phyloP scores from a whole-genome alignment of 768 basidiomycete genomes.

The Goffeauzyma gilvescens region DNA sequence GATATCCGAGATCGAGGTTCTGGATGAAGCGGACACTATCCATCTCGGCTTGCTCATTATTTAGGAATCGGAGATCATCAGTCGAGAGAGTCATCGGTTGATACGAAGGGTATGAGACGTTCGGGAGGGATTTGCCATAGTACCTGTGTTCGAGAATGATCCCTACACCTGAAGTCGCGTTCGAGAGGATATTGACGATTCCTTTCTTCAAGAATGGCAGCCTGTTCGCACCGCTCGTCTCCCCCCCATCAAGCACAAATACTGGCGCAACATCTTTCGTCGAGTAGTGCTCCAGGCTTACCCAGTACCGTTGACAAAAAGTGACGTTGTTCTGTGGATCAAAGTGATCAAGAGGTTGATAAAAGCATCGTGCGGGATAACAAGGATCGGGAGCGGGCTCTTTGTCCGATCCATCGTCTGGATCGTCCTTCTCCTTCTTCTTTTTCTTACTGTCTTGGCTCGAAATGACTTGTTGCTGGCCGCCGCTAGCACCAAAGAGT shows the following conservation, averaged over 20 bases:
- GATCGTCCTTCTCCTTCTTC: background rate
- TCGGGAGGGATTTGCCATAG: slow-evolving; percentile 65
- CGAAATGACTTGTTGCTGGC: background rate
- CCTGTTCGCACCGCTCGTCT: slow-evolving; percentile 52
- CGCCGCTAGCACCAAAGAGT: background rate
- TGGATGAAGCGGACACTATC: slow-evolving; percentile 82
- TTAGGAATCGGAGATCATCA: slow-evolving; percentile 67
- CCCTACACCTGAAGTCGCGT: slow-evolving; percentile 67
- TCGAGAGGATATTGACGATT: slow-evolving; percentile 67
- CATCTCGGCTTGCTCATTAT: slow-evolving; percentile 69
- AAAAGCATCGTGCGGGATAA: slow-evolving; percentile 41
- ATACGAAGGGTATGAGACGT: slow-evolving; percentile 30
- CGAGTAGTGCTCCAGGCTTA: slow-evolving; percentile 58
- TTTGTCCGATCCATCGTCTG: too few relatives aligned
- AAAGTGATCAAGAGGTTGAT: slow-evolving; percentile 74
- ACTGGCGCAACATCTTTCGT: slow-evolving; percentile 52
- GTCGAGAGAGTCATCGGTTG: slow-evolving; percentile 46
- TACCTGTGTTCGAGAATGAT: slow-evolving; percentile 77
- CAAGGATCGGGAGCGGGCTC: background rate
- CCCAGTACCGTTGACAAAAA: slow-evolving; percentile 82
- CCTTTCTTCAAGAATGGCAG: slow-evolving; percentile 51
- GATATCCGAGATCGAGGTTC: slow-evolving; percentile 44
- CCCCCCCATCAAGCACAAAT: slow-evolving; percentile 78
- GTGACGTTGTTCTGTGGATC: slow-evolving; percentile 39
- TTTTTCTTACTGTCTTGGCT: background rate